Evolutionary conservation across 192 early-diverging fungal species (phyloP).

Genomic region (Mortierella claussenii): DNA sequence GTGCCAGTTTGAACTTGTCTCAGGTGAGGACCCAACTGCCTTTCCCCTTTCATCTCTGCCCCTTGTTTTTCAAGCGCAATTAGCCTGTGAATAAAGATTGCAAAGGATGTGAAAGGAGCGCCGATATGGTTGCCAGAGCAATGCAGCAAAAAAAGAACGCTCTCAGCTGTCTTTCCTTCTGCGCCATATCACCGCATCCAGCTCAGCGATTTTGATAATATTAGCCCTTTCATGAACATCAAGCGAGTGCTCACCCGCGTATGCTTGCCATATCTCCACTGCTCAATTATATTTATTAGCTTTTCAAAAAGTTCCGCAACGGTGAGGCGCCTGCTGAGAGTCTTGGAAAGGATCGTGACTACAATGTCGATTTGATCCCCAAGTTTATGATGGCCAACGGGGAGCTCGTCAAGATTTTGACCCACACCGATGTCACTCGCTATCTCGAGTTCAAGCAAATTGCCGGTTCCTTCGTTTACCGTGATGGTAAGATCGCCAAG

Average conservation of each 20-base stretch:
- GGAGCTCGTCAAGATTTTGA: conserved; percentile 96
- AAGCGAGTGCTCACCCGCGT: conserved; percentile 30
- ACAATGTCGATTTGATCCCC: conserved; percentile 97
- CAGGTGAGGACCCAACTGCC: conserved; percentile 74
- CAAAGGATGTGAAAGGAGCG: no score
- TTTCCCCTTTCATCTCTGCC: no score
- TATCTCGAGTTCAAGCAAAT: conserved; percentile 99
- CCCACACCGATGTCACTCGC: conserved; percentile 97
- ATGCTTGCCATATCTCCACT: conserved; percentile 4
- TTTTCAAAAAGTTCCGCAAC: conserved; percentile 77
- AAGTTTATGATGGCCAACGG: conserved; percentile 99
- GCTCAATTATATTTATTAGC: conserved; percentile 49
- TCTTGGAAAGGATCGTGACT: conserved; percentile 87
- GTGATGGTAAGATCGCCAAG: conserved; percentile 92
- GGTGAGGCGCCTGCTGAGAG: conserved; percentile 58
- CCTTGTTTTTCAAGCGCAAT: no score
- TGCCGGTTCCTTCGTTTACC: conserved; percentile 91
- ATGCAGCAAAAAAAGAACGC: neutral
- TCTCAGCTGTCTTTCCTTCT: neutral
- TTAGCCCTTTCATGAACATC: neutral
- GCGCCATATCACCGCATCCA: neutral
- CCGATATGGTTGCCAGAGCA: neutral
- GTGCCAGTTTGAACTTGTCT: conserved; percentile 94
- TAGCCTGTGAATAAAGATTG: no score
- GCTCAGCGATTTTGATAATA: neutral